These are phyloP conservation scores for Didymella pomorum DNA, from an alignment of 2,329 filamentous ascomycete species.

Conservation along the genomic window DNA sequence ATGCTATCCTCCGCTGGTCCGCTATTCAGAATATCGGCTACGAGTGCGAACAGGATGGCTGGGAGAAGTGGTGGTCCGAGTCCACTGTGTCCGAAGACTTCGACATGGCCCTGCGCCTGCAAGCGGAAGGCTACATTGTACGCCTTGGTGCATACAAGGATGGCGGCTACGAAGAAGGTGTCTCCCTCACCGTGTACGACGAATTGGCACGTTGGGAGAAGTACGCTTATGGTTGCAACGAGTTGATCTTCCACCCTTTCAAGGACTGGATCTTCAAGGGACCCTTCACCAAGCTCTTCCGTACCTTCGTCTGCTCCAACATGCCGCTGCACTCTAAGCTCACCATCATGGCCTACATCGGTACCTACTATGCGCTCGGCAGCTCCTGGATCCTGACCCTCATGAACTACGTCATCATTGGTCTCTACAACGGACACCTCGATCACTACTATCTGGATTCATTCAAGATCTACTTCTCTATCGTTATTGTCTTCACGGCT, in stretches of 20 bases:
- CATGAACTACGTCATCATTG: constrained; percentile 75
- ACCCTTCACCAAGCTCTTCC: constrained; percentile 72
- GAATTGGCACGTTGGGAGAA: constrained; percentile 77
- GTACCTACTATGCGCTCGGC: constrained; percentile 76
- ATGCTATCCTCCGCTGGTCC: constrained; percentile 76
- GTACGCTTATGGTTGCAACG: constrained; percentile 73
- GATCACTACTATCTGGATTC: constrained; percentile 83
- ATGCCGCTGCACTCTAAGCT: constrained; percentile 73
- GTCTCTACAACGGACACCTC: constrained; percentile 76
- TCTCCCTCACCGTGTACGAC: constrained; percentile 76
- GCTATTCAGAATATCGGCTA: constrained; percentile 65
- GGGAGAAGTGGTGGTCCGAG: constrained; percentile 76
- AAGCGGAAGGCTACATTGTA: constrained; percentile 72
- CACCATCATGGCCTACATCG: constrained; percentile 75
- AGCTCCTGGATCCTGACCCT: constrained; percentile 72
- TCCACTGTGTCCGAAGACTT: constrained; percentile 80
- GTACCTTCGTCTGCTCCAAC: constrained; percentile 65
- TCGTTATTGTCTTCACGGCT: constrained; percentile 71
- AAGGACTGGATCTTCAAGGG: constrained; percentile 67
- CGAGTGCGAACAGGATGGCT: constrained; percentile 56
- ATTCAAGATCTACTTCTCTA: constrained; percentile 70
- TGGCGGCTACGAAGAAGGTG: constrained; percentile 76
- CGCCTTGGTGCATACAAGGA: constrained; percentile 74
- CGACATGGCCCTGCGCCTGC: constrained; percentile 75
- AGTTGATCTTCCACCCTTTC: constrained; percentile 74